A percentile compares a stretch with the other conserved stretches of the same genome.
These are phyloP conservation scores for Ganoderma sinense DNA, from an alignment of 1,284 basidiomycete species.

Conservation along the genomic window DNA sequence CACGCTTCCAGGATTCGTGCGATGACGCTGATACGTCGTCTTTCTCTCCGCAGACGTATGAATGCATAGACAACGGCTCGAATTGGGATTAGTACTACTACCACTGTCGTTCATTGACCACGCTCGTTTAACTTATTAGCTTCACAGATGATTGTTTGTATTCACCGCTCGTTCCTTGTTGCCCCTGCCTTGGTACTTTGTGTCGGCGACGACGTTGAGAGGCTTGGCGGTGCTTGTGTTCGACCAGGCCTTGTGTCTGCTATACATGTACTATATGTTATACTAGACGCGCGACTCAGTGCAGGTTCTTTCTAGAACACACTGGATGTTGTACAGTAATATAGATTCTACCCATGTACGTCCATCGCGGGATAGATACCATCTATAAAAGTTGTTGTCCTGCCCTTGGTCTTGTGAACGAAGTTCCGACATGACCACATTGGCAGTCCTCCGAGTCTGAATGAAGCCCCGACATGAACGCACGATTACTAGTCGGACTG, in stretches of 20 bases:
- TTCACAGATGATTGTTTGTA: neutral
- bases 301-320: neutral
- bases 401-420: neutral
- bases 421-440: neutral
- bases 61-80: neutral
- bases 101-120: slow-evolving; percentile 1
- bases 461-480: neutral
- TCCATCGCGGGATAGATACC: neutral
- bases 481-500: neutral
- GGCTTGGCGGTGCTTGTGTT: neutral
- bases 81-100: neutral
- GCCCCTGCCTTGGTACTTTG: neutral
- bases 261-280: neutral
- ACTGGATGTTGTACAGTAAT: neutral
- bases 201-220: neutral
- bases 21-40: neutral
- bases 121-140: neutral
- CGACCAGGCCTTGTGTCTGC: neutral
- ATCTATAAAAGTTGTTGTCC: neutral
- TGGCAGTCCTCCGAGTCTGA: neutral
- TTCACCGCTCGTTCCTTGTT: neutral
- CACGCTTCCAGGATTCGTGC: neutral
- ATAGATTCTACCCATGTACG: neutral
- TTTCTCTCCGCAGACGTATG: neutral
- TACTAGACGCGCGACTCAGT: neutral